Base-by-base conservation (phyloP, 192 early-diverging fungal species). In the Podila horticola region DNA sequence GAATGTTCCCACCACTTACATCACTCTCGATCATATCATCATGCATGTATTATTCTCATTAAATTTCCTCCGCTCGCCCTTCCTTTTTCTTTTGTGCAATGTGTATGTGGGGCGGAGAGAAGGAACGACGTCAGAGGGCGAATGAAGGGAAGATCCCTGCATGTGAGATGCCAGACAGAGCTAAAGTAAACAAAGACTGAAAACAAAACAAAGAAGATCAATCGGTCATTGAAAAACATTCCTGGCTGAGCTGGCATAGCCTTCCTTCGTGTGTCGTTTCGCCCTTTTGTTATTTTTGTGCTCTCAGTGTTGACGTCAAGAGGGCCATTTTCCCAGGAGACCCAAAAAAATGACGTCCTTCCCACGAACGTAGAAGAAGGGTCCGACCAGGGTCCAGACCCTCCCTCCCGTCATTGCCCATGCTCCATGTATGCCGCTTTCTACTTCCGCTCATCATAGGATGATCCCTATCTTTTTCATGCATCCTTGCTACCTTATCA, bases 41-140 rank as follows among this genome's bases (percentile, higher is more conserved):
- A 19, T 12, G n/a, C 52, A n/a, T 55, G 20, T 55, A 24, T 55
- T 22, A 24, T 22, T 11, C 52, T 55, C 24, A 19, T 26, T 55
- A 6, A 55, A 55, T 55, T 11, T 55, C 52, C 24, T 45, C 41
- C 41, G 41, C 52, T 55, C 20, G 13, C 17, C 24, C 52, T 55
- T 26, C 11, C 52, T 4, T 11, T 11, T 22, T 17, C n/a, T 0
- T 52, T 52, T 52, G 52, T 55, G 52, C 17, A 22, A 55, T 55
- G 24, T 55, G 24, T n/a, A 55, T 55, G 52, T 55, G 52, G 52
- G 22, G 52, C 52, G 52, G 52, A 55, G 24, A 55, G 52, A 55
- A 55, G n/a, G 52, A 22, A 55, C 52, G n/a, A 45, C 41, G 41
- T 45, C 41, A 45, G 41, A 45, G 41, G 41, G 41, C 15, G 15